phyloP scores from a whole-genome alignment of 2,329 filamentous ascomycete genomes.

The Aureobasidium sp. region DNA sequence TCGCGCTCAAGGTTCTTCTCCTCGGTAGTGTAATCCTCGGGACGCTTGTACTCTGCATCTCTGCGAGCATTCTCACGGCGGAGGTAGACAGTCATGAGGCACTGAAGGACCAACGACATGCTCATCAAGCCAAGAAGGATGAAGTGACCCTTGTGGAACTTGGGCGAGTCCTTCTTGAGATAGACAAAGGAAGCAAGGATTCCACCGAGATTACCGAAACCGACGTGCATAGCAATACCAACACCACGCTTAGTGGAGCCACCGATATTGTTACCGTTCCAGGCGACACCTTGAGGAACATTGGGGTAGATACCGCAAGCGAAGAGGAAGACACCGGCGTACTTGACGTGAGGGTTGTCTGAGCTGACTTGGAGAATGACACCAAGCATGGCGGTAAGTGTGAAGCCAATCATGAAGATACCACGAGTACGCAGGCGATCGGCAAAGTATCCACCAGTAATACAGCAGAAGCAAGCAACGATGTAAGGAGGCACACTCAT shows the following conservation, averaged over 20 bases:
- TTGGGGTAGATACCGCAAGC: slow-evolving; percentile 51
- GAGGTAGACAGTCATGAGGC: slow-evolving; percentile 51
- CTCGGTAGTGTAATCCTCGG: slow-evolving; percentile 43
- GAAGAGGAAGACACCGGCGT: slow-evolving; percentile 29
- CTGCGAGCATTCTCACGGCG: slow-evolving; percentile 48
- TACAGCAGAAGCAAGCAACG: slow-evolving; percentile 24
- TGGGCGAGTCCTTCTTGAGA: slow-evolving; percentile 27
- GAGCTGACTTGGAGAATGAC: slow-evolving; percentile 29
- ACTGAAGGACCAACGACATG: slow-evolving; percentile 34
- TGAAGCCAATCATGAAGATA: slow-evolving; percentile 29
- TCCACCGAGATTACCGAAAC: slow-evolving; percentile 37
- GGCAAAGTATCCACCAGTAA: slow-evolving; percentile 22
- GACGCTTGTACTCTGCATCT: slow-evolving; percentile 40
- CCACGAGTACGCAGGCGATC: slow-evolving; percentile 29
- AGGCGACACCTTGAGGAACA: slow-evolving; percentile 48
- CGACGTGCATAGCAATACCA: slow-evolving; percentile 49
- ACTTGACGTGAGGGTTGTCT: slow-evolving; percentile 25
- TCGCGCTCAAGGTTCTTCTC: slow-evolving; percentile 47
- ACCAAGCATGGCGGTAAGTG: slow-evolving; percentile 20
- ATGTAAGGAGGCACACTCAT: slow-evolving; percentile 25
- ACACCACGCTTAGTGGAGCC: slow-evolving; percentile 47
- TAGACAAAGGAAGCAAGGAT: slow-evolving; percentile 56
- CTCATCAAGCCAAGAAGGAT: slow-evolving; percentile 23
- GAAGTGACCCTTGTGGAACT: slow-evolving; percentile 30
- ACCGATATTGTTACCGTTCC: slow-evolving; percentile 53